These are phyloP conservation scores for Zymoseptoria ardabiliae DNA, from an alignment of 2,329 filamentous ascomycete species.

Conservation along the genomic window DNA sequence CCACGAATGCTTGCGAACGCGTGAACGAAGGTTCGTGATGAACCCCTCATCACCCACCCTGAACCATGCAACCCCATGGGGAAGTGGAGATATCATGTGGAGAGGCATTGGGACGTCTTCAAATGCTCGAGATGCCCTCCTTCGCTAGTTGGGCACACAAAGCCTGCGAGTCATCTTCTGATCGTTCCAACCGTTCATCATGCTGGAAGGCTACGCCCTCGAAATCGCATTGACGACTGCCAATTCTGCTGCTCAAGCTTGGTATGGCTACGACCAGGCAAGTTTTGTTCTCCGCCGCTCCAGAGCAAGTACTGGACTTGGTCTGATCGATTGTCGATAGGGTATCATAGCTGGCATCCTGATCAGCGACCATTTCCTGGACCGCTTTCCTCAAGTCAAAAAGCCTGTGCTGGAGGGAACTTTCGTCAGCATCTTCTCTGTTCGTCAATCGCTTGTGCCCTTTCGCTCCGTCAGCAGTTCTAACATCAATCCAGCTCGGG, in stretches of 20 bases:
- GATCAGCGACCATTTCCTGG: conserved; percentile 6
- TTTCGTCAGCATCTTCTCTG: conserved; percentile 9
- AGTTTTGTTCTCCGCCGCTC: background rate
- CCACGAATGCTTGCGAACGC: background rate
- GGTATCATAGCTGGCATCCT: conserved; percentile 10
- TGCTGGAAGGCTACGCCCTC: conserved; percentile 19
- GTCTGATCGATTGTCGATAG: background rate
- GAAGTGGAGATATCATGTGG: background rate
- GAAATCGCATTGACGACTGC: conserved; percentile 19
- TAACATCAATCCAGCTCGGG: background rate
- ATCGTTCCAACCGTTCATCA: background rate
- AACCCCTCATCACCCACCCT: background rate
- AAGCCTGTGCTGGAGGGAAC: conserved; percentile 7
- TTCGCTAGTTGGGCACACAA: background rate
- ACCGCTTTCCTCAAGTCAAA: conserved; percentile 5
- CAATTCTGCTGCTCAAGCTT: conserved; percentile 18
- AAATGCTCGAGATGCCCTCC: background rate
- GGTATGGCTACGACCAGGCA: conserved; percentile 11
- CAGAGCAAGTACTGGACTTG: background rate
- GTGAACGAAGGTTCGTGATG: background rate
- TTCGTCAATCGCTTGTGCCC: background rate
- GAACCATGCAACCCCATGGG: background rate
- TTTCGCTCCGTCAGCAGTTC: background rate
- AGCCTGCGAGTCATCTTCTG: background rate
- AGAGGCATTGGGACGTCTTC: background rate